phyloP scores from a whole-genome alignment of 2,329 filamentous ascomycete genomes.

The Corinectria fuckeliana region DNA sequence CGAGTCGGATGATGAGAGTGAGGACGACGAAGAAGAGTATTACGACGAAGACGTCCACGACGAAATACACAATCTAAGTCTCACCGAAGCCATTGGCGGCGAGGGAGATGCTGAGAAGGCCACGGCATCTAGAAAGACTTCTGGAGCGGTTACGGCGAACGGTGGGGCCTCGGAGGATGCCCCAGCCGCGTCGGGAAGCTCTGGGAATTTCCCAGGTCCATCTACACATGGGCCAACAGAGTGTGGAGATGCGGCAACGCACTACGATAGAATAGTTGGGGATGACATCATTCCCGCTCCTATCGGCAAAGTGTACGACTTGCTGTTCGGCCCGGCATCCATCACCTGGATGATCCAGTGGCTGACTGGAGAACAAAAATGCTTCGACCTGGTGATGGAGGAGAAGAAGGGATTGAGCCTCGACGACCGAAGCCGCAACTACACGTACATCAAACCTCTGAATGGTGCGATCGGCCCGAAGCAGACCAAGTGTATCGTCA shows the following conservation, averaged over 20 bases:
- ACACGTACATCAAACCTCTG: constrained; percentile 91
- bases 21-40: constrained; percentile 65
- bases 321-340: constrained; percentile 85
- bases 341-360: constrained; percentile 85
- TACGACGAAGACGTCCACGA: constrained; percentile 79
- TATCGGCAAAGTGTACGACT: constrained; percentile 86
- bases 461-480: constrained; percentile 84
- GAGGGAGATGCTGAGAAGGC: constrained; percentile 67
- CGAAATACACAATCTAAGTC: constrained; percentile 79
- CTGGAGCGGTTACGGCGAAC: constrained; percentile 57
- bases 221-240: constrained; percentile 81
- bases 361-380: constrained; percentile 87
- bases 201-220: constrained; percentile 83
- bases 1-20: constrained; percentile 66
- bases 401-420: constrained; percentile 80
- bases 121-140: constrained; percentile 75
- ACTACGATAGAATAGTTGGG: constrained; percentile 84
- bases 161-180: constrained; percentile 55
- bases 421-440: constrained; percentile 77
- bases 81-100: constrained; percentile 47
- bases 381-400: constrained; percentile 83
- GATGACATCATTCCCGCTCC: constrained; percentile 89
- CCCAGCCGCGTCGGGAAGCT: constrained; percentile 48
- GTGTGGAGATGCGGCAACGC: constrained; percentile 77
- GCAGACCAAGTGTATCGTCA: constrained; percentile 93